phyloP scores from a whole-genome alignment of 2,329 filamentous ascomycete species.

The Hymenoscyphus fructigenus region DNA sequence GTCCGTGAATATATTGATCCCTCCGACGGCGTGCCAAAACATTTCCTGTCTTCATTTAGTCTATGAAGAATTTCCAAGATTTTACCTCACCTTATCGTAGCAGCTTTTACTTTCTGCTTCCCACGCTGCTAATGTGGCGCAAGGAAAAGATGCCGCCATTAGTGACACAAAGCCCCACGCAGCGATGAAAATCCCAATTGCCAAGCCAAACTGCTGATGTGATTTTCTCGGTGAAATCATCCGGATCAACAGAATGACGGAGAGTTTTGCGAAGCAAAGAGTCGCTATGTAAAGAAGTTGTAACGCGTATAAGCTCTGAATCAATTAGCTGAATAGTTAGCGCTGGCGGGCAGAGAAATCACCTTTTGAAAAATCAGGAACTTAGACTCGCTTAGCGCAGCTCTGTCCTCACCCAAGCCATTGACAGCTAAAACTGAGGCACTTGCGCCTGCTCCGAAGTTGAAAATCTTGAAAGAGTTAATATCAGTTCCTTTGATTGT shows the following conservation, averaged over 20 bases:
- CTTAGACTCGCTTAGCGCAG: background rate
- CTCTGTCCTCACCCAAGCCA: background rate
- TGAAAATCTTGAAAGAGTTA: background rate
- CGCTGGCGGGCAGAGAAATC: background rate
- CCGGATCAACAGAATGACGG: background rate
- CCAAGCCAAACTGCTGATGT: background rate
- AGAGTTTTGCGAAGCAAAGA: background rate
- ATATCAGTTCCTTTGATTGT: background rate
- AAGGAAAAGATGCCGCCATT: background rate
- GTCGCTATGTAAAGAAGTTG: background rate
- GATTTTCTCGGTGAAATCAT: background rate
- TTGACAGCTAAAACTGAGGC: background rate
- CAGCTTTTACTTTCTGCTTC: background rate
- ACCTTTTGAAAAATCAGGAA: background rate
- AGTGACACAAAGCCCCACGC: background rate
- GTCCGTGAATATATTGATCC: background rate
- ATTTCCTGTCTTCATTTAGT: background rate
- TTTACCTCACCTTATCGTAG: background rate
- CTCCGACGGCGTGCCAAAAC: background rate
- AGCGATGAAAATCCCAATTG: background rate
- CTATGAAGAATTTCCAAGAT: background rate
- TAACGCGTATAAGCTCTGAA: background rate
- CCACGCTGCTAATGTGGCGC: background rate
- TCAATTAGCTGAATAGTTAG: background rate
- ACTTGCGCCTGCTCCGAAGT: background rate